Evolutionary conservation across 352 stramenopile genomes (phyloP).

Genomic region (Peronospora belbahrii): DNA sequence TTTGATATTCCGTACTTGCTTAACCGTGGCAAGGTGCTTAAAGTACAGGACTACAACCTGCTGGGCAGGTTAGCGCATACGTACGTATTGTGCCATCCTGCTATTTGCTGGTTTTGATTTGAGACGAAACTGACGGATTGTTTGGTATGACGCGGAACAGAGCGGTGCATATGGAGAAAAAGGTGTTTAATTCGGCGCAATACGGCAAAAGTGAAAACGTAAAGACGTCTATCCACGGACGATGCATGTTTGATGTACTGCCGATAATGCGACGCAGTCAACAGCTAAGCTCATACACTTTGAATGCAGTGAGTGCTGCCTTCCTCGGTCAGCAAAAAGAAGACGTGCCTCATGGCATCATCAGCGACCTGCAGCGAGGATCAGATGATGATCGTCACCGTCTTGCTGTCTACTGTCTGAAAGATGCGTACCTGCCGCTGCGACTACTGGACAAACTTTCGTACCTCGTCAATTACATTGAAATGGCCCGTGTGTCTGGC

Average conservation of each 20-base stretch:
- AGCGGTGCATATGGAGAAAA: conserved; percentile 91
- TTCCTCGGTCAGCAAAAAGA: conserved; percentile 99
- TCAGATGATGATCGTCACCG: conserved; percentile 96
- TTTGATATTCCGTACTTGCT: conserved; percentile 99
- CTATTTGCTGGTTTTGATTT: neutral
- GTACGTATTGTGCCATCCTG: conserved; percentile 25
- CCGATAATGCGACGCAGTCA: conserved; percentile 99
- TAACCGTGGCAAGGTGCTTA: conserved; percentile 93
- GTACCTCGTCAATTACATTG: conserved; percentile 99
- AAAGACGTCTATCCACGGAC: conserved; percentile 96
- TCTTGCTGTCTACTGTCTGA: conserved; percentile 99
- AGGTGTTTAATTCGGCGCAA: conserved; percentile 95
- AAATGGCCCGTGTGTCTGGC: conserved; percentile 98
- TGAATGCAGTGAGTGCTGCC: conserved; percentile 97
- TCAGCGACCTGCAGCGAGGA: conserved; percentile 90
- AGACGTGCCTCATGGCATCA: conserved; percentile 99
- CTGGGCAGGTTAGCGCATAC: conserved; percentile 87
- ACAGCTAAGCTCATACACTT: conserved; percentile 98
- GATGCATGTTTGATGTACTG: conserved; percentile 98
- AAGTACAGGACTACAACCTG: conserved; percentile 58
- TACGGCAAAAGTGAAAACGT: conserved; percentile 98
- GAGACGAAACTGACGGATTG: neutral
- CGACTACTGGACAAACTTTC: conserved; percentile 97
- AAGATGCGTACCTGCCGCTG: conserved; percentile 96
- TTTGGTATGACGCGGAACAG: conserved; percentile 13